phyloP scores from a whole-genome alignment of 352 stramenopile genomes.

The Elongisporangium anandrum region DNA sequence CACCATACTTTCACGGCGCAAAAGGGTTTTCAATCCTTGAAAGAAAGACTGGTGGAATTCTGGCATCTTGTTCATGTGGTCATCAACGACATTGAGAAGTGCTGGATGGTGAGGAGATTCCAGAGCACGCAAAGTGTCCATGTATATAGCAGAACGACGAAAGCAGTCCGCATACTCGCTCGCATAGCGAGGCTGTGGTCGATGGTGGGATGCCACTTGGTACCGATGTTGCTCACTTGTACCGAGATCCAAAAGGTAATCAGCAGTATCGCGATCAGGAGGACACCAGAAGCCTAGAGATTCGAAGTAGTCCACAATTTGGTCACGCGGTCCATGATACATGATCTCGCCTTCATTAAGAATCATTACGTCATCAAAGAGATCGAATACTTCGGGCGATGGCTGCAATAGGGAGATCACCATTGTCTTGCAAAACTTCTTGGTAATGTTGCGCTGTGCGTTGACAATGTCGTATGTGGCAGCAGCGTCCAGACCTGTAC shows the following conservation, averaged over 20 bases:
- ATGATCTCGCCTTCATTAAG: conserved; percentile 82
- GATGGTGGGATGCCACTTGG: background rate
- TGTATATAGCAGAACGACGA: conserved; percentile 13
- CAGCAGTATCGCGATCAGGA: conserved; percentile 20
- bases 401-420: conserved; percentile 29
- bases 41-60: conserved; percentile 21
- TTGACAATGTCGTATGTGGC: conserved; percentile 87
- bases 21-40: conserved; percentile 1
- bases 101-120: conserved; percentile 2
- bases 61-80: conserved; percentile 14
- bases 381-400: conserved; percentile 78
- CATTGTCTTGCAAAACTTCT: conserved; percentile 20
- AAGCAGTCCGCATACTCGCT: conserved; percentile 20
- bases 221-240: background rate
- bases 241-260: conserved; percentile 30
- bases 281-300: conserved; percentile 42
- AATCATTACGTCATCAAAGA: conserved; percentile 91
- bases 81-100: conserved; percentile 6
- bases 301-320: conserved; percentile 53
- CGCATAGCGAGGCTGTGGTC: background rate
- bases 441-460: conserved; percentile 32
- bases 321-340: conserved; percentile 62
- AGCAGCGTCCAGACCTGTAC: conserved; percentile 87
- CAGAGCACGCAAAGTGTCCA: conserved; percentile 14
- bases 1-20: conserved; percentile 21